These are phyloP conservation scores for Corymbia citriodora DNA, from an alignment of 441 rosid species.

Conservation along the genomic window DNA sequence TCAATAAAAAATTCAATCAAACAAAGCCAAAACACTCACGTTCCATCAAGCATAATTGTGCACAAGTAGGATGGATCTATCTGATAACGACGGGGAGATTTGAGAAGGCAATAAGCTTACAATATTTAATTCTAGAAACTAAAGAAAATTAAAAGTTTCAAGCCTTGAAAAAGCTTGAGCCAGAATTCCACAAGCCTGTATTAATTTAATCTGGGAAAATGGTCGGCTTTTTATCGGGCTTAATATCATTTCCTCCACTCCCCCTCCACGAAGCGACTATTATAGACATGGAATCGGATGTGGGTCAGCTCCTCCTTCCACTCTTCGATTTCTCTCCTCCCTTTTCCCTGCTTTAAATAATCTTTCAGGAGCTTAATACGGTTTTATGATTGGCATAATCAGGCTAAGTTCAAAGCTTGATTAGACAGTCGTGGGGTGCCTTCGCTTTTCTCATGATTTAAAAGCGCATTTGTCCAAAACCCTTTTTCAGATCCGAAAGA, in stretches of 20 bases:
- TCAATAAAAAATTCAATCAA: neutral
- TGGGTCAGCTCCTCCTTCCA: neutral
- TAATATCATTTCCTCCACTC: neutral
- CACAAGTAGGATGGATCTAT: slow-evolving; percentile 3
- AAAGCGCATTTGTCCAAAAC: slow-evolving; percentile 8
- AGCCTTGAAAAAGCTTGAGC: neutral
- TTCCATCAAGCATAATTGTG: slow-evolving; percentile 8
- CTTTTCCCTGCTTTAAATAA: neutral
- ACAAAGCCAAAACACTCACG: neutral
- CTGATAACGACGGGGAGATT: slow-evolving; percentile 6
- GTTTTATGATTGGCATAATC: neutral
- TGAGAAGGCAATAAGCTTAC: neutral
- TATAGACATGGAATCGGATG: neutral
- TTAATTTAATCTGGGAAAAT: neutral
- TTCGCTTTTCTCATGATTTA: slow-evolving; percentile 1
- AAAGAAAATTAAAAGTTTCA: neutral
- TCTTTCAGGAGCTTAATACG: neutral
- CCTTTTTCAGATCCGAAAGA: neutral
- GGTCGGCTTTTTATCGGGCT: neutral
- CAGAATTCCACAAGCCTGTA: neutral
- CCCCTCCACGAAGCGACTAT: neutral
- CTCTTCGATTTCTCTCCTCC: neutral
- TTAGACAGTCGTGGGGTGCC: slow-evolving; percentile 10
- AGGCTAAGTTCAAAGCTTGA: slow-evolving; percentile 2
- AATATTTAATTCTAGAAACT: neutral